Conservation (phyloP, 2,329 filamentous ascomycete genomes). For the Apiospora malaysiana region DNA sequence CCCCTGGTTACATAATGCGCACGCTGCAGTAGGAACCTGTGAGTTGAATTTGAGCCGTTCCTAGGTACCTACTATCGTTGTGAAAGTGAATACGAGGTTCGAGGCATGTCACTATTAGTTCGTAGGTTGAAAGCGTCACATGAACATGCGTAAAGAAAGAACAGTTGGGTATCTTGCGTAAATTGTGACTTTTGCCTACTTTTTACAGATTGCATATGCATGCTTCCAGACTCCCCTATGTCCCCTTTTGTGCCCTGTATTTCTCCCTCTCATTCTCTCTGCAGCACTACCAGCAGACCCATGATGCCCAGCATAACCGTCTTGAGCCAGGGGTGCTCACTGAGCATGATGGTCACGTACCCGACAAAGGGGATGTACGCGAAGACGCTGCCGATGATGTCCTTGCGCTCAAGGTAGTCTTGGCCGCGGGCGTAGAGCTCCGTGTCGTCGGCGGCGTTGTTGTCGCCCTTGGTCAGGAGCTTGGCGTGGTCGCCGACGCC, state of each 20-base stretch:
- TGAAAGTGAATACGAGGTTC: neutral
- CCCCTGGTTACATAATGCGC: neutral
- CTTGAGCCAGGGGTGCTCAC: slow-evolving; percentile 97
- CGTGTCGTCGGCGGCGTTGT: slow-evolving; percentile 92
- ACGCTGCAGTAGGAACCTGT: neutral
- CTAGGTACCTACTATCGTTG: no score
- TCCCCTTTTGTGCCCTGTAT: neutral
- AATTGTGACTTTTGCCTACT: slow-evolving; percentile 9
- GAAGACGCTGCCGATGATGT: slow-evolving; percentile 92
- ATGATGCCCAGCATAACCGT: slow-evolving; percentile 93
- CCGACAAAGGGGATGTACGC: slow-evolving; percentile 94
- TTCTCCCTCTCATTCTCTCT: slow-evolving; percentile 70
- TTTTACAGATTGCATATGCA: neutral
- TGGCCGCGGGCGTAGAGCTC: slow-evolving; percentile 86
- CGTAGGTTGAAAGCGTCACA: neutral
- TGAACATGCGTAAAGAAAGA: neutral
- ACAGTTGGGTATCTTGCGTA: slow-evolving; percentile 2
- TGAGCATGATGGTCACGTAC: slow-evolving; percentile 94
- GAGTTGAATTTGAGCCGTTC: neutral
- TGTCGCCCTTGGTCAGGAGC: slow-evolving; percentile 96
- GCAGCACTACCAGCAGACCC: slow-evolving; percentile 90
- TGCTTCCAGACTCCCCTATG: neutral
- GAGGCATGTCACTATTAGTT: no score
- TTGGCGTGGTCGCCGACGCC: slow-evolving; percentile 66
- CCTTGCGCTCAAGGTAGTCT: slow-evolving; percentile 82